Conservation (phyloP, 2,329 filamentous ascomycete genomes). For the Bipolaris bicolor region DNA sequence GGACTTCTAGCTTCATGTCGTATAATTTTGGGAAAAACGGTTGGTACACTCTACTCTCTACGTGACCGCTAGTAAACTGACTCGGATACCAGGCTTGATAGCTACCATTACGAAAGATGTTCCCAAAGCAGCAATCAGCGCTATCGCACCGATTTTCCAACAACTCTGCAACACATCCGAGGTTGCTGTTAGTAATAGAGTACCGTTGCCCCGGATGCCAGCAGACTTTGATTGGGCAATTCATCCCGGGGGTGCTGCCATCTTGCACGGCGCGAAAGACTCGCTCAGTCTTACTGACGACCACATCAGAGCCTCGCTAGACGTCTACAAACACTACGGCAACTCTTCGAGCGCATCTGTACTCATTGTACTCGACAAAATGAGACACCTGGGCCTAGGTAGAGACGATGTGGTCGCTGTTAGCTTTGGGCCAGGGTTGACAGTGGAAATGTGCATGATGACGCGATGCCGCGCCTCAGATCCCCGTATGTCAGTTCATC, state of each 20-base stretch:
- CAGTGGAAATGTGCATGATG: conserved; percentile 71
- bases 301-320: conserved; percentile 72
- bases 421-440: conserved; percentile 73
- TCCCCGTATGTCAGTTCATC: neutral
- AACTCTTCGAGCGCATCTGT: conserved; percentile 73
- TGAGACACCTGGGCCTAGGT: conserved; percentile 54
- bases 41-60: conserved; percentile 38
- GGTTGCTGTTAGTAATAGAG: conserved; percentile 29
- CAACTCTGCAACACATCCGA: conserved; percentile 18
- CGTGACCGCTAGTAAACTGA: neutral
- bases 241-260: conserved; percentile 72
- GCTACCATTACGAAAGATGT: conserved; percentile 33
- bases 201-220: conserved; percentile 45
- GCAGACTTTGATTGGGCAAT: conserved; percentile 75
- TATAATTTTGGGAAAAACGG: conserved; percentile 69
- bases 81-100: conserved; percentile 21
- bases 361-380: conserved; percentile 68
- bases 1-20: conserved; percentile 67
- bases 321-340: conserved; percentile 70
- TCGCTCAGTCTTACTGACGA: conserved; percentile 64
- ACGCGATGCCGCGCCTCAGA: conserved; percentile 49
- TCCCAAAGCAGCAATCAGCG: conserved; percentile 21
- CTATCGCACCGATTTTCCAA: conserved; percentile 44
- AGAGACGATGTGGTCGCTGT: conserved; percentile 69
- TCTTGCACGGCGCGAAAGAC: conserved; percentile 67